Base-by-base conservation (phyloP, 352 stramenopile genomes). In the Globisporangium iwayamae region DNA sequence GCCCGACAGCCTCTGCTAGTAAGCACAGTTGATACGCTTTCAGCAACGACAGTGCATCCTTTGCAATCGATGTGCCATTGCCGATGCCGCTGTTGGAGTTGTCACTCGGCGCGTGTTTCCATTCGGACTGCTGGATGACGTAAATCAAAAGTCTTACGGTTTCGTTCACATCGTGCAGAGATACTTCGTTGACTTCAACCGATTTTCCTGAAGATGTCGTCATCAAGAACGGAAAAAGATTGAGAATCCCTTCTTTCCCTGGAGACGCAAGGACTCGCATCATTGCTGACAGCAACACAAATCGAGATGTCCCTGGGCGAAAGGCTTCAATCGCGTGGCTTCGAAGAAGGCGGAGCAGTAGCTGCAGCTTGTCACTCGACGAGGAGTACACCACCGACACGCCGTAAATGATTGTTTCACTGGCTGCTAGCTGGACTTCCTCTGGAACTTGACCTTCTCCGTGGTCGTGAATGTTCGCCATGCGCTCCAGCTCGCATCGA, bases 1-100 rank as follows among this genome's bases (percentile, higher is more conserved):
- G 55, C 22, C 89, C 79, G 0, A 93, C 67, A 43, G 80, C 87
- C 76, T 92, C 80, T 41, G 87, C 81, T 14, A 95, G 71, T 13
- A 95, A 36, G 66, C 83, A 87, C 1, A 93, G 55, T 56, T 95
- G 87, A 66, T 93, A 95, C 9, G 75, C 81, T 55, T 91, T 83
- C 45, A 95, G 56, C 16, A 93, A 53, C 22, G 65, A 61, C 60
- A 91, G 74, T 7, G 82, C 78, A 36, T 72, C 61, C 4, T 70
- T 55, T 2, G 70, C 61, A 50, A 95, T 66, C 8, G 55, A 53
- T n/a, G 67, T 60, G 18, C 30, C 46, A 0, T 28, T 18, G 8
- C 22, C 16, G 10, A 50, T 38, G 22, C 1, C 22, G 14, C 38
- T 56, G 4, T 38, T 32, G 1, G 30, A 14, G 25, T 10, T 11